Base-by-base conservation (phyloP, 352 stramenopile genomes). In the Globisporangium echinulatum region DNA sequence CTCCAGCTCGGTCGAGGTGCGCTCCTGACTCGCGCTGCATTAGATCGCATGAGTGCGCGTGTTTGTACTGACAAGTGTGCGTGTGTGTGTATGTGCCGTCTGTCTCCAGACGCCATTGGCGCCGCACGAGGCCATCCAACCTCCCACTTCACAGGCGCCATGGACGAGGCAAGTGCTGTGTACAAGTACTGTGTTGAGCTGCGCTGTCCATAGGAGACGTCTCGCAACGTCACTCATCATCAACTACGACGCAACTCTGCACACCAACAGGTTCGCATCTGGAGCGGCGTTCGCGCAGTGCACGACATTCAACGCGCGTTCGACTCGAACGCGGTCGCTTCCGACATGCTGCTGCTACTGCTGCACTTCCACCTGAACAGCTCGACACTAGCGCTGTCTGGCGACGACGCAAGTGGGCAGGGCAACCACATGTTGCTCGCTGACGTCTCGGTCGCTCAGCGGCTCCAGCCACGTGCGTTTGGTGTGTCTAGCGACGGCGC, bases 1-100 rank as follows among this genome's bases (percentile, higher is more conserved):
- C 60, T 86, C 5, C 77, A 86, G 58, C 62, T 86, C 51, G 77
- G 77, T 53, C 58, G 68, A 70, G 62, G 77, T 85, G 71, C 11
- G 48, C 7, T 33, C 25, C 25, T 33, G 25, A 33, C 25, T 33
- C 25, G 25, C 25, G 25, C 25, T 33, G 25, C 25, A 33, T 33
- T 33, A 33, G 25, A 33, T 33, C 25, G 25, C 25, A 33, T 33
- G 25, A 33, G 1, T 33, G 25, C 25, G 25, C 25, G 25, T 33
- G 25, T 33, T 33, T 33, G 25, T 33, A 33, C 25, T 33, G 25
- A 33, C 25, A 33, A 33, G 25, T 33, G 25, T 33, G 25, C 25
- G 25, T 33, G 25, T 33, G 25, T 25, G 25, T 40, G 19, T 8
- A 25, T 17, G 6, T 42, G 50, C 19, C 43, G 17, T 49, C 11